Evolutionary conservation across 805 yeast species (phyloP), one percentile per base, ranked within the genome.

Genomic region (Tetrapisispora nanseiensis): DNA sequence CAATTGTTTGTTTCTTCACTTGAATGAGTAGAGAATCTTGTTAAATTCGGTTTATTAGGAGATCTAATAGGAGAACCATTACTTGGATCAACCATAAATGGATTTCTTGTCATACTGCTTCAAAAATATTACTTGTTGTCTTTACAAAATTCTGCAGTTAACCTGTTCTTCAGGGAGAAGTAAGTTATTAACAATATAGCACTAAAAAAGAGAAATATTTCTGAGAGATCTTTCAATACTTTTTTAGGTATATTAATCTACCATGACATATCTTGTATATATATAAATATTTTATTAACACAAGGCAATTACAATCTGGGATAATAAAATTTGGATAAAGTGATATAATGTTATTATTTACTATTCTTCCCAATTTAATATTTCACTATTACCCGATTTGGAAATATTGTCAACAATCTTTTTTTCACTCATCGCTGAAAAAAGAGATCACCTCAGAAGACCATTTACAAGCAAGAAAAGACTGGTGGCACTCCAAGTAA

Each of bases 1-100:
- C 37, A 27, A 22, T 37, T n/a, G n/a, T 16, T 26, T 5, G 23
- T 16, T 13, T 37, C 40, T 21, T 31, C 37, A 36, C 40, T 41
- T 1, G 32, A 16, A 36, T 41, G 34, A 6, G 44, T 41, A 15
- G 39, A 31, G 38, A 56, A 52, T 43, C 59, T 51, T 12, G 59
- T 45, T 21, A 55, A 46, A 38, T 48, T 51, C 2, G 62, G 59
- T 35, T 48, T 52, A 28, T 48, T 51, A 6, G 57, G 50, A 24
- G 59, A 51, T 35, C 59, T 49, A 4, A 46, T 44, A 6, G 63
- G 62, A 12, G 63, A 56, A 10, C 55, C 59, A 39, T 46, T 44
- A 5, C 52, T 41, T 9, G 61, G 50, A 32, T 57, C 63, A 12
- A 52, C 62, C 57, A 61, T 57, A 37, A 61, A 61, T 13, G 65